These are phyloP conservation scores for Globisporangium echinulatum DNA, from an alignment of 352 stramenopile genomes.

Conservation along the genomic window DNA sequence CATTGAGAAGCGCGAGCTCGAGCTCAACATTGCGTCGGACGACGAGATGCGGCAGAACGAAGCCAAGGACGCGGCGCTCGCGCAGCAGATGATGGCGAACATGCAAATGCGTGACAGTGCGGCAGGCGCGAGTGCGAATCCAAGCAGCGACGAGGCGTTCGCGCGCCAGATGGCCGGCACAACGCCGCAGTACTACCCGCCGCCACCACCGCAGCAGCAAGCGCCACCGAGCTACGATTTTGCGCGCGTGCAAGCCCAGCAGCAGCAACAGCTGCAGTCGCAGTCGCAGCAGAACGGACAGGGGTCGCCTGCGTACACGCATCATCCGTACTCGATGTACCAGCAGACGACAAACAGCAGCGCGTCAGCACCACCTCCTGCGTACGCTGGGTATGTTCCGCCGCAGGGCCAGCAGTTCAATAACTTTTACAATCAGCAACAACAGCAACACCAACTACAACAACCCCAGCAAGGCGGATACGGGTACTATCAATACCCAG, in stretches of 20 bases:
- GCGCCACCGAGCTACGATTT: conserved; percentile 32
- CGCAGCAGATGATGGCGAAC: conserved; percentile 70
- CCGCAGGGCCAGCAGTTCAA: conserved; percentile 29
- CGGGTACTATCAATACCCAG: conserved; percentile 47
- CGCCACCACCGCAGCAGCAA: conserved; percentile 8
- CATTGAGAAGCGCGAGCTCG: conserved; percentile 63
- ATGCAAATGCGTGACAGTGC: conserved; percentile 30
- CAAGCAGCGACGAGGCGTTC: conserved; percentile 46
- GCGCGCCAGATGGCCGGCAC: conserved; percentile 42
- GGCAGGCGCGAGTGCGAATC: conserved; percentile 2
- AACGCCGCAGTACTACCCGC: conserved; percentile 34
- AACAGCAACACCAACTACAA: conserved; percentile 14
- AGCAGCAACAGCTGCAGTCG: conserved; percentile 17
- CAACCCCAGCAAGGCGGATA: conserved; percentile 11
- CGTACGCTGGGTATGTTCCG: conserved; percentile 21
- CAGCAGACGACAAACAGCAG: conserved; percentile 20
- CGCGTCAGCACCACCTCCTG: conserved; percentile 8
- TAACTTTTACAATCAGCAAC: conserved; percentile 33
- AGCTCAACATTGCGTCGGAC: conserved; percentile 55
- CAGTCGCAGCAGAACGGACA: conserved; percentile 7
- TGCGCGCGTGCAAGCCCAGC: conserved; percentile 17
- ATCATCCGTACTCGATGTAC: conserved; percentile 33
- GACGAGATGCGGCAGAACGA: conserved; percentile 50
- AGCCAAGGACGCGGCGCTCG: conserved; percentile 39
- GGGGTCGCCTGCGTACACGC: conserved; percentile 2